Conservation (phyloP, 202 grass and related monocot species). For the Carex arenaria region DNA sequence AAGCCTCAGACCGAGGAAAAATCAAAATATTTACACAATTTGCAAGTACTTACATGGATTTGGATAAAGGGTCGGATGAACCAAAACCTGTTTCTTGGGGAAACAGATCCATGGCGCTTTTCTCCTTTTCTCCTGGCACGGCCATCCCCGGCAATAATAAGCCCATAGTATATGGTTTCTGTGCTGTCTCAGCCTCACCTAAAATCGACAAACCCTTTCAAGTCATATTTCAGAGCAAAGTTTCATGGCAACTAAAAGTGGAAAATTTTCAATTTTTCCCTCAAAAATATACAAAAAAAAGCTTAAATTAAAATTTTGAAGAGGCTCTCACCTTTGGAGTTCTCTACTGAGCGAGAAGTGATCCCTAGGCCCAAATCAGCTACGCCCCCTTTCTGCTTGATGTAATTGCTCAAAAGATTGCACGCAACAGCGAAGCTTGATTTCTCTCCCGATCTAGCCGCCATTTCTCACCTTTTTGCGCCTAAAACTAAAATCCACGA, state of each 20-base stretch:
- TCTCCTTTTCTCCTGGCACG: constrained; percentile 21
- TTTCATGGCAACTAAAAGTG: background rate
- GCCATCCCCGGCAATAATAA: constrained; percentile 35
- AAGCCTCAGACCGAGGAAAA: background rate
- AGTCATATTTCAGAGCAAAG: background rate
- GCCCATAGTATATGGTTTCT: constrained; percentile 32
- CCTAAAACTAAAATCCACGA: background rate
- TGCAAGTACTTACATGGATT: constrained; percentile 15
- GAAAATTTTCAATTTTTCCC: background rate
- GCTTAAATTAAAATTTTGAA: background rate
- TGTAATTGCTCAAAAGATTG: constrained; percentile 67
- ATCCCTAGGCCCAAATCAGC: constrained; percentile 58
- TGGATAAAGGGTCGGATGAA: background rate
- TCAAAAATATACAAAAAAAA: background rate
- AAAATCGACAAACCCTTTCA: constrained; percentile 20
- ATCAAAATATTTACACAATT: background rate
- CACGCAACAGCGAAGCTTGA: constrained; percentile 74
- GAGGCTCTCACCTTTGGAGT: background rate
- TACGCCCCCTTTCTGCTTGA: constrained; percentile 64
- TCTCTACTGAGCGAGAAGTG: constrained; percentile 39
- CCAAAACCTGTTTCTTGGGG: constrained; percentile 59
- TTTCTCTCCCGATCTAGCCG: constrained; percentile 52
- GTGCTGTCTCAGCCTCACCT: constrained; percentile 37
- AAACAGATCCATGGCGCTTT: constrained; percentile 61
- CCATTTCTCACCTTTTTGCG: constrained; percentile 12